Conservation (phyloP, 331 rosid species). For the Arachis monticola region DNA sequence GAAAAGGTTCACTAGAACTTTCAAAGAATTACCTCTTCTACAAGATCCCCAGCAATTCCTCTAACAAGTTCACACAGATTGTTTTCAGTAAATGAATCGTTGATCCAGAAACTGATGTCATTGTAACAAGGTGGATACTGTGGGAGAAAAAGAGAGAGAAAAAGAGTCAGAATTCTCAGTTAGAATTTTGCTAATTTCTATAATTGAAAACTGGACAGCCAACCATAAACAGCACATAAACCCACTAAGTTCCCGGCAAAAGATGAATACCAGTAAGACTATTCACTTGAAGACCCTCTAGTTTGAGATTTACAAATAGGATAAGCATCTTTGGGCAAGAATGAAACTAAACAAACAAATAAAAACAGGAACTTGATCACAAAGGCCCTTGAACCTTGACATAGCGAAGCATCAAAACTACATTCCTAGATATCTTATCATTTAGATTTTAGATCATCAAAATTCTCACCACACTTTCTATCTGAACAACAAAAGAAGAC, state of each 20-base stretch:
- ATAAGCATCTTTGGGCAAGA: constrained; percentile 9
- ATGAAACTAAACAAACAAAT: constrained; percentile 18
- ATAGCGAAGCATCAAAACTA: constrained; percentile 26
- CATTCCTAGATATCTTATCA: neutral
- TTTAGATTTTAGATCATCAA: too few species aligned
- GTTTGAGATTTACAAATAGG: constrained; percentile 23
- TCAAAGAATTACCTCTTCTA: too few species aligned
- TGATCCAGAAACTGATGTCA: too few species aligned
- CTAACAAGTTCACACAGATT: too few species aligned
- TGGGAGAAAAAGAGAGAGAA: constrained; percentile 29
- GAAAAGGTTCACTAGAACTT: too few species aligned
- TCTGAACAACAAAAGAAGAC: too few species aligned
- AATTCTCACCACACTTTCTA: too few species aligned
- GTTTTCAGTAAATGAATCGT: too few species aligned
- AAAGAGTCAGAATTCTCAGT: constrained; percentile 26
- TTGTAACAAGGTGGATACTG: constrained; percentile 99
- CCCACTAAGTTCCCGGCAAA: neutral
- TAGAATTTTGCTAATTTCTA: constrained; percentile 11
- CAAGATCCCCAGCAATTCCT: too few species aligned
- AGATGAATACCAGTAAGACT: neutral
- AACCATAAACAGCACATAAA: constrained; percentile 6
- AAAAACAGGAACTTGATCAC: neutral
- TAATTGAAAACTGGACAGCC: constrained; percentile 6
- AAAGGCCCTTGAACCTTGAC: constrained; percentile 4
- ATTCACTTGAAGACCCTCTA: constrained; percentile 14